Evolutionary conservation across 371 early-diverging fungal species (phyloP), one percentile per base, ranked within the genome.

Genomic region (Saksenaea oblongispora): DNA sequence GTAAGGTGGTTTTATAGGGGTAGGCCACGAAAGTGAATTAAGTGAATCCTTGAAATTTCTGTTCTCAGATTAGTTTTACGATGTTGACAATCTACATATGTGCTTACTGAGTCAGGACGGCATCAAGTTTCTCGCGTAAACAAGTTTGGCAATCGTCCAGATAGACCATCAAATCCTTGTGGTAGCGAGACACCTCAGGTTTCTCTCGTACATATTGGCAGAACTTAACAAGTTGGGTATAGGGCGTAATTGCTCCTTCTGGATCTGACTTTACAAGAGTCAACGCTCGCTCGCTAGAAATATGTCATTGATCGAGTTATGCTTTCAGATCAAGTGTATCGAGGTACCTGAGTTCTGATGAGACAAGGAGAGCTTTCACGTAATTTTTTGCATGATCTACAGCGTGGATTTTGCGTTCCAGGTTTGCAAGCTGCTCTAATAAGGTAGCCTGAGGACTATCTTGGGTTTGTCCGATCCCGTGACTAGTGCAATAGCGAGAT

Each of bases 21-120:
- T 73, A 10, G 87, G 87, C 87, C 87, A 86, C 8, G 74, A 72
- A n/a, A 86, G 55, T 1, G 61, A 65, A 22, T 82, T 76, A 53
- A 86, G 64, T 5, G 72, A 66, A 3, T 63, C 63, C 54, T 82
- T 75, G 58, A 84, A 84, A 26, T 82, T 79, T 55, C 82, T 84
- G 61, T 22, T 47, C 22, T 22, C 8, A 10, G 22, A 11, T 47
- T 22, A 47, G 51, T 10, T 22, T 31, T 5, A 35, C 24, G 54
- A 22, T 8, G 11, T 22, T 34, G 24, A 5, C 9, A 53, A 11
- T 35, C 26, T n/a, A 28, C 18, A 36, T n/a, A 15, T 11, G 1
- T 54, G 9, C 70, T 54, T 73, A 83, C 83, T 72, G 69, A 62
- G 77, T 67, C 22, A 86, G 44, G 1, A 74, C 61, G 3, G 70